phyloP scores from a whole-genome alignment of 495 filamentous ascomycete species.

The Cairneyella variabilis region DNA sequence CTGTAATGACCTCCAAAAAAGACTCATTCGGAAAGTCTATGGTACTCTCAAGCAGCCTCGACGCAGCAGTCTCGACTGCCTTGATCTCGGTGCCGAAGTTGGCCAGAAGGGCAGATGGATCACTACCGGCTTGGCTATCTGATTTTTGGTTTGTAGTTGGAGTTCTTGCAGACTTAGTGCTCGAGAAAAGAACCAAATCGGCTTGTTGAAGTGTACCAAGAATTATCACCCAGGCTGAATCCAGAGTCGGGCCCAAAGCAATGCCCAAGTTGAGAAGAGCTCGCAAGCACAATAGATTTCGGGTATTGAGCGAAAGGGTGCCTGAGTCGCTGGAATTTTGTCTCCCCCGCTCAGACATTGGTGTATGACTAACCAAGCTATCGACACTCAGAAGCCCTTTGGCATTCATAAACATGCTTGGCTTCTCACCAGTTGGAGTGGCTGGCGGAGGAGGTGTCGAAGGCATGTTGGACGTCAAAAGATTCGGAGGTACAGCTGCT shows the following conservation, averaged over 20 bases:
- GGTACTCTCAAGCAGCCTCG: conserved; percentile 84
- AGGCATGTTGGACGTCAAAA: conserved; percentile 55
- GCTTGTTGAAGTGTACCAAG: conserved; percentile 89
- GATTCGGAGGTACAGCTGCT: conserved; percentile 77
- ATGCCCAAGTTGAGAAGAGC: conserved; percentile 93
- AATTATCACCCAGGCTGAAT: conserved; percentile 81
- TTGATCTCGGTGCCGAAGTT: conserved; percentile 75
- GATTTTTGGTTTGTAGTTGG: conserved; percentile 26
- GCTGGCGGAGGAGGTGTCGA: conserved; percentile 34
- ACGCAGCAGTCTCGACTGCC: conserved; percentile 85
- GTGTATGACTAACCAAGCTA: conserved; percentile 47
- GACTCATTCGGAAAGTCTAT: conserved; percentile 77
- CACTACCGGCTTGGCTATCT: conserved; percentile 39
- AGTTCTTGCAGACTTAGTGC: conserved; percentile 43
- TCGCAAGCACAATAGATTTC: conserved; percentile 85
- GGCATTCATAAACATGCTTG: conserved; percentile 55
- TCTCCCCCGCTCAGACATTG: conserved; percentile 45
- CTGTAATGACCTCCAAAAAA: conserved; percentile 72
- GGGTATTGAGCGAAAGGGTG: conserved; percentile 65
- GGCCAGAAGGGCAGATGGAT: conserved; percentile 46
- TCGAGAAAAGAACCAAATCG: conserved; percentile 73
- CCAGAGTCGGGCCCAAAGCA: conserved; percentile 83
- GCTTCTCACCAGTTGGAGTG: conserved; percentile 42
- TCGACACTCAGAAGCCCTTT: conserved; percentile 65
- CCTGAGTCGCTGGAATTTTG: conserved; percentile 45